phyloP scores from a whole-genome alignment of 257 asterid genomes.

The Solanum clarkiae region DNA sequence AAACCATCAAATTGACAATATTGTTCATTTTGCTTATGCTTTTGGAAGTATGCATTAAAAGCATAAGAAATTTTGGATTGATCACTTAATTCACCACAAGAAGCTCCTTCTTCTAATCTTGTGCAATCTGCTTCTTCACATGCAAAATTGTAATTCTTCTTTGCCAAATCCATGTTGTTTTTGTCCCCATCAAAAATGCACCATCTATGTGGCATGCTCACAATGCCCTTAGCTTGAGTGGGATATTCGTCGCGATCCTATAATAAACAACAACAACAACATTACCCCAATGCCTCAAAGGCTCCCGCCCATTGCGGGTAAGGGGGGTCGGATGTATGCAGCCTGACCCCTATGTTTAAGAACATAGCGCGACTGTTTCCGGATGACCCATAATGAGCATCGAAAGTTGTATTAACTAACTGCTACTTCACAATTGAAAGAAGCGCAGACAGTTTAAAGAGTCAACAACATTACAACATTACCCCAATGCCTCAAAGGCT shows the following conservation, averaged over 20 bases:
- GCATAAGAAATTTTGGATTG: constrained; percentile 31
- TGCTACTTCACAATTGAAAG: too few species aligned
- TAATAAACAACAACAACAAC: too few species aligned
- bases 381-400: too few species aligned
- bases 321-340: too few species aligned
- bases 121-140: constrained; percentile 32
- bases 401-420: too few species aligned
- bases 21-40: constrained; percentile 3
- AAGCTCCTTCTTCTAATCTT: constrained; percentile 16
- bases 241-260: constrained; percentile 20
- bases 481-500: too few species aligned
- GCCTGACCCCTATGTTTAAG: too few species aligned
- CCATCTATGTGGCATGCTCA: constrained; percentile 23
- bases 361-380: too few species aligned
- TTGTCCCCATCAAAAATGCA: constrained; percentile 3
- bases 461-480: too few species aligned
- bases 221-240: constrained; percentile 19
- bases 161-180: neutral
- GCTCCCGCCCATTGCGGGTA: too few species aligned
- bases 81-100: constrained; percentile 15
- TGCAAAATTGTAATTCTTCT: neutral
- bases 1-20: constrained; percentile 21
- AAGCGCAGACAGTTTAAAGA: too few species aligned
- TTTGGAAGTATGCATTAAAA: constrained; percentile 34
- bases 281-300: too few species aligned